phyloP scores from a whole-genome alignment of 2,329 filamentous ascomycete genomes.

The Tolypocladium sp. region DNA sequence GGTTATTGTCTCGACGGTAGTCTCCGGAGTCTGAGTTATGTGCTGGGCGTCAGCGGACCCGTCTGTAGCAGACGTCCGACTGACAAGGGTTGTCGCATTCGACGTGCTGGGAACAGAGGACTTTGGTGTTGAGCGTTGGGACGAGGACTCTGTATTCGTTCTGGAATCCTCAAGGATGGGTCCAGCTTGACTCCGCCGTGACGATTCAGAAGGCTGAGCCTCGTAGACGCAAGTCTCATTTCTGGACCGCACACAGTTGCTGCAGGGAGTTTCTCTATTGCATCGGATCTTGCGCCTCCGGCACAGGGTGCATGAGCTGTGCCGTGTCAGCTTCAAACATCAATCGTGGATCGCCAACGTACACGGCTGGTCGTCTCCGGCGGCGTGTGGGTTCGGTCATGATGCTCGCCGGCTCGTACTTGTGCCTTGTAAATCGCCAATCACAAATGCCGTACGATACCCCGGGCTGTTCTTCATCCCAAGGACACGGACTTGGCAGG shows the following conservation, averaged over 20 bases:
- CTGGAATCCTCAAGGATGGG: not conserved
- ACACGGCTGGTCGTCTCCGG: constrained; percentile 19
- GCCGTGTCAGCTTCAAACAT: not conserved
- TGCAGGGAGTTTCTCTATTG: constrained; percentile 29
- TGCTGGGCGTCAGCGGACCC: not conserved
- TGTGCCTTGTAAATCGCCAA: not conserved
- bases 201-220: not conserved
- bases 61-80: not conserved
- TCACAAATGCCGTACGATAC: not conserved
- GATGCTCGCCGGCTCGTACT: not conserved
- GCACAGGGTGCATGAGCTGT: constrained; percentile 30
- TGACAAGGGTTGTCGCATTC: not conserved
- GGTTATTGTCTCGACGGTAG: constrained; percentile 5
- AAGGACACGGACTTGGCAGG: not conserved
- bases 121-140: not conserved
- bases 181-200: not conserved
- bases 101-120: not conserved
- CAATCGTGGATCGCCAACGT: not conserved
- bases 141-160: not conserved
- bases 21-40: constrained; percentile 7
- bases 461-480: not conserved
- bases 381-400: constrained; percentile 14
- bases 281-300: constrained; percentile 35
- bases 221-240: constrained; percentile 24
- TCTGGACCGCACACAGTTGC: constrained; percentile 29